Evolutionary conservation across 2,329 filamentous ascomycete genomes (phyloP).

Genomic region (Ambrosiella beaveri): DNA sequence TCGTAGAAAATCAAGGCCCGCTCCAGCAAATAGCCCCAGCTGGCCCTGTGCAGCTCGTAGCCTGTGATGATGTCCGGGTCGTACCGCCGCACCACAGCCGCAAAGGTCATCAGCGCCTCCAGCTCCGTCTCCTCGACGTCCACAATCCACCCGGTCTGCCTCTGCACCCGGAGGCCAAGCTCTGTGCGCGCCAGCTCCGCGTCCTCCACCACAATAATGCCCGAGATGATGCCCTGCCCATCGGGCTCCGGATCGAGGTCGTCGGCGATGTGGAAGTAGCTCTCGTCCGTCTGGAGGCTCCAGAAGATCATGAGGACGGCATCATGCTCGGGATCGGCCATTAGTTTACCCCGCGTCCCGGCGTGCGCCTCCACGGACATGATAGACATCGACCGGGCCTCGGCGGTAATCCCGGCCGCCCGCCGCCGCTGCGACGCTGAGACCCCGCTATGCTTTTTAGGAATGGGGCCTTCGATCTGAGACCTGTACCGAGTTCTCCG

Average conservation of each 20-base stretch:
- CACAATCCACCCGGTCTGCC: conserved; percentile 33
- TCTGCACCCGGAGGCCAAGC: conserved; percentile 43
- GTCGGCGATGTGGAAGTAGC: conserved; percentile 25
- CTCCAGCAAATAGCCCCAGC: conserved; percentile 93
- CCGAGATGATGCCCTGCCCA: conserved; percentile 29
- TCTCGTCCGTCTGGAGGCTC: conserved; percentile 60
- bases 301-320: conserved; percentile 81
- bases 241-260: neutral
- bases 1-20: conserved; percentile 73
- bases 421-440: conserved; percentile 55
- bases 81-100: conserved; percentile 64
- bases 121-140: conserved; percentile 64
- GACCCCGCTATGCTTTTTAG: conserved; percentile 51
- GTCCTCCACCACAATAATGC: conserved; percentile 49
- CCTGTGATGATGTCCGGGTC: conserved; percentile 91
- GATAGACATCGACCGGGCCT: conserved; percentile 86
- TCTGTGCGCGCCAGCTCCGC: conserved; percentile 29
- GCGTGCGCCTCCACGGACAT: conserved; percentile 91
- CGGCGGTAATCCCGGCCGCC: conserved; percentile 55
- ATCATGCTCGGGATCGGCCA: conserved; percentile 81
- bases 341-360: conserved; percentile 63
- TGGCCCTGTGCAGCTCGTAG: conserved; percentile 83
- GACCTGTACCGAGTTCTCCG: conserved; percentile 31
- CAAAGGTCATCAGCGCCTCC: conserved; percentile 67
- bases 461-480: conserved; percentile 79